These are phyloP conservation scores for Podospora comata DNA, from an alignment of 495 filamentous ascomycete species.

Conservation along the genomic window DNA sequence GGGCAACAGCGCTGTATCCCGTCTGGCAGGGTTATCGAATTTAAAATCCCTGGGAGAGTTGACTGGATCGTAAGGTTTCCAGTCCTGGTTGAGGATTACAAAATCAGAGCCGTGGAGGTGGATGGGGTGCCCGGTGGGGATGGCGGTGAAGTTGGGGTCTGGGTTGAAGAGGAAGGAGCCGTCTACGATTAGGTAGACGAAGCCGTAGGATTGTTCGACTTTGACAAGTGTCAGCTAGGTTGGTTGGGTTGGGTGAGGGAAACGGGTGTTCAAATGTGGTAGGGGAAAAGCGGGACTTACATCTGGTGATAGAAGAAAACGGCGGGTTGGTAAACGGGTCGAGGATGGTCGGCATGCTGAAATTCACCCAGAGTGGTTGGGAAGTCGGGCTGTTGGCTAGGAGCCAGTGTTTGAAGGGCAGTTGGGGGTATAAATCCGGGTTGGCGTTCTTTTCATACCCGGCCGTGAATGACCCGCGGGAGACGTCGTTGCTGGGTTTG, in stretches of 20 bases:
- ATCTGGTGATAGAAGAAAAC: conserved; percentile 2
- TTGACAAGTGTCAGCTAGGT: not conserved
- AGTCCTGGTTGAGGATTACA: conserved; percentile 38
- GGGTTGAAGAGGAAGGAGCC: conserved; percentile 5
- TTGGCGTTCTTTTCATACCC: conserved; percentile 5
- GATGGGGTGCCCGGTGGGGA: conserved; percentile 31
- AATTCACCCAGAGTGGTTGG: conserved; percentile 16
- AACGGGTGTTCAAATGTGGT: not conserved
- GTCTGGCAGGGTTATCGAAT: conserved; percentile 49
- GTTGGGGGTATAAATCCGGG: not conserved
- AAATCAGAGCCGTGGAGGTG: conserved; percentile 57
- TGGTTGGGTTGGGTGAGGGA: not conserved
- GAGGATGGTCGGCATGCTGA: conserved; percentile 13
- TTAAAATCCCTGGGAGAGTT: conserved; percentile 34
- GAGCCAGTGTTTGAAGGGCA: conserved; percentile 11
- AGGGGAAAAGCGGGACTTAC: not conserved
- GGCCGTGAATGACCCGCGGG: conserved; percentile 8
- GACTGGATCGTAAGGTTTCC: conserved; percentile 18
- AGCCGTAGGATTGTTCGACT: conserved; percentile 11
- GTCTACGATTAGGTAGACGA: conserved; percentile 18
- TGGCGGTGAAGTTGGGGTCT: not conserved
- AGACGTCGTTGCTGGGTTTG: conserved; percentile 11
- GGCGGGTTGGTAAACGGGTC: not conserved
- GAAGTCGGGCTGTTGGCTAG: conserved; percentile 1
- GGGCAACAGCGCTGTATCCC: conserved; percentile 58